Evolutionary conservation across 2,329 filamentous ascomycete species (phyloP), one percentile per base, ranked within the genome.

Genomic region (Fusarium pseudoanthophilum): DNA sequence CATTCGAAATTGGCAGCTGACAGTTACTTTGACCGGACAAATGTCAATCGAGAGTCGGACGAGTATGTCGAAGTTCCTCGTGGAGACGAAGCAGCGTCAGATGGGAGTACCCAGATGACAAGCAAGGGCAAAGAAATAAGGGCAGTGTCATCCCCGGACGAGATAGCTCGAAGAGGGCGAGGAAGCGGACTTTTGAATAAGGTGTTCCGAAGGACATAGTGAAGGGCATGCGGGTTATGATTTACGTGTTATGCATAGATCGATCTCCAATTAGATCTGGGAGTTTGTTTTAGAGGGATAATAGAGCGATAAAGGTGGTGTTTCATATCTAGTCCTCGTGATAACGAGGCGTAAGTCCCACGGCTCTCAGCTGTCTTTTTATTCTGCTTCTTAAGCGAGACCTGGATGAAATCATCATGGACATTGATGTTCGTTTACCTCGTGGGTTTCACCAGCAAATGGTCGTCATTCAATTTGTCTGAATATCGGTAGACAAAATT

Each of bases 11-110:
- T 80, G 13, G 76, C 73, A 14, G 75, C 75, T 4, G 80, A 81
- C 7, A 65, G 74, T 18, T 80, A 78, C 61, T 76, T 78, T 53
- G 79, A 81, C 59, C 75, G 70, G 37, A 34, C 73, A 11, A 60
- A 73, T 26, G 61, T 68, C 11, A 75, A 78, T 16, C 69, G 77
- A 34, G 79, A 81, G 30, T 76, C 77, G 1, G 81, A 81, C 16
- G 82, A 80, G 42, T 83, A 82, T 52, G 81, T 83, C 26, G 79
- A 83, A 40, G 73, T 83, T 32, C 70, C 72, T 28, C 78, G 74
- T 60, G 73, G 61, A 14, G 79, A 80, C 48, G 78, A 73, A 48
- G 42, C 67, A 13, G 63, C 63, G 13, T 70, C 74, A 39, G 74
- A 75, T 34, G 63, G 55, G 24, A 74, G 65, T 39, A 64, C 71